Conservation (phyloP, 2,329 filamentous ascomycete genomes). For the Tolypocladium endophyticum region DNA sequence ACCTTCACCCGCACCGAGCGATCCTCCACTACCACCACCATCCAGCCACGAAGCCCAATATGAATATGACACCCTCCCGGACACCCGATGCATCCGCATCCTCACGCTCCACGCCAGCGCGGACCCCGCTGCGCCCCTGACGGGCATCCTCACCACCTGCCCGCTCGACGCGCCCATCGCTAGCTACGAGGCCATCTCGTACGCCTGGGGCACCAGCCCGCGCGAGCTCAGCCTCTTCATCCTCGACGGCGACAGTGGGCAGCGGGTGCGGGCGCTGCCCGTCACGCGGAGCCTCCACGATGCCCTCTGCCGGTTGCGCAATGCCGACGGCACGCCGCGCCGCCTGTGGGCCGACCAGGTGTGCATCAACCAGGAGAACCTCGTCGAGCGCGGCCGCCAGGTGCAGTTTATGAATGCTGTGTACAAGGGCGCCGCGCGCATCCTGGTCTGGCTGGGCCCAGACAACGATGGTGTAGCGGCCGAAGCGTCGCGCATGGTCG, state of each 20-base stretch:
- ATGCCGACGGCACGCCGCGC: slow-evolving; percentile 7
- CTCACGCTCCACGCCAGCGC: slow-evolving; percentile 18
- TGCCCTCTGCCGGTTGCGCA: slow-evolving; percentile 18
- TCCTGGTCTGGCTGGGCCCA: slow-evolving; percentile 25
- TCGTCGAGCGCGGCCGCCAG: slow-evolving; percentile 22
- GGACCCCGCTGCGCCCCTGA: slow-evolving; percentile 15
- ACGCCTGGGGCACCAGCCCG: slow-evolving; percentile 21
- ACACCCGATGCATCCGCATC: slow-evolving; percentile 17
- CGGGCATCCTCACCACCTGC: slow-evolving; percentile 14
- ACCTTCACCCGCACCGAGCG: not conserved
- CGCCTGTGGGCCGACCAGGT: slow-evolving; percentile 29
- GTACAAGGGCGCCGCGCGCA: slow-evolving; percentile 19
- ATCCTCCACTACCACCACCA: not conserved
- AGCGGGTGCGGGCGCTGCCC: slow-evolving; percentile 6
- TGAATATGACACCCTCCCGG: slow-evolving; percentile 11
- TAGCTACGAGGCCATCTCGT: slow-evolving; percentile 24
- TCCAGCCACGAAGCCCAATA: slow-evolving; percentile 1
- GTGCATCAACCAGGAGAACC: slow-evolving; percentile 28
- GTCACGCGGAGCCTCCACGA: slow-evolving; percentile 19
- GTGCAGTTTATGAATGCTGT: slow-evolving; percentile 27
- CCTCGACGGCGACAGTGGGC: slow-evolving; percentile 8
- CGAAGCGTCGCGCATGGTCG: slow-evolving; percentile 16
- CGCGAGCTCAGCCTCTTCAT: slow-evolving; percentile 11
- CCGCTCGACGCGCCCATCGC: slow-evolving; percentile 8
- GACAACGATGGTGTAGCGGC: slow-evolving; percentile 16